Base-by-base conservation (phyloP, 345 rosid species). In the Ailanthus altissimus region DNA sequence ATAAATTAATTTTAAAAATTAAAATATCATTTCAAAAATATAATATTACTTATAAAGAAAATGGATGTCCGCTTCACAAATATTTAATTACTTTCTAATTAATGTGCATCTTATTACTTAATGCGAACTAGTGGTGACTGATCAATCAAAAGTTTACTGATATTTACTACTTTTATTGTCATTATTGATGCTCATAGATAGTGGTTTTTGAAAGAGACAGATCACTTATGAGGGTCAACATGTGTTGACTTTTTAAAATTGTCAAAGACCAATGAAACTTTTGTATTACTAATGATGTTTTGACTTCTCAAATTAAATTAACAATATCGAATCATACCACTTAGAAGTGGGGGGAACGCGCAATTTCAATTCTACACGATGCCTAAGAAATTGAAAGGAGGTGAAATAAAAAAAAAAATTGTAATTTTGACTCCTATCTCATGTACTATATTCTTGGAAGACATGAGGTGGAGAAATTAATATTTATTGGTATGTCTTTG, bases 341-440 rank as follows among this genome's bases (percentile, higher is more conserved):
- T 59, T 16, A 25, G 56, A 25, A 45, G 67, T 25, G 76, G 67
- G 1, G 51, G 25, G 4, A 56, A 72, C 75, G 21, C 75, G 56
- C 21, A 23, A 43, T 58, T 58, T 42, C 14, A 23, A 53, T 0
- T 36, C 4, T 32, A 15, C 21, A 53, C 21, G 16, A 53, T 53
- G 21, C 21, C 5, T 53, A 16, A n/a, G 57, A 53, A 7, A 16
- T 16, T 53, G 57, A 53, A 53, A 32, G 38, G 2, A 32, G 38
- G 3, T 32, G 38, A 32, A 32, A 32, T 32, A 32, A 32, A 32
- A 32, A 32, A 1, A 32, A 32, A 53, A 16, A 5, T 53, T 53
- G 21, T 18, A 32, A 18, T 53, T 53, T 53, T 16, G 57, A 53
- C 57, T 18, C 15, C 15, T 47, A 32, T 32, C n/a, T 32, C 38